Percentiles rank a stretch among this genome's conserved stretches.
phyloP scores from a whole-genome alignment of 2,329 filamentous ascomycete species.

The Didymella segeticola region DNA sequence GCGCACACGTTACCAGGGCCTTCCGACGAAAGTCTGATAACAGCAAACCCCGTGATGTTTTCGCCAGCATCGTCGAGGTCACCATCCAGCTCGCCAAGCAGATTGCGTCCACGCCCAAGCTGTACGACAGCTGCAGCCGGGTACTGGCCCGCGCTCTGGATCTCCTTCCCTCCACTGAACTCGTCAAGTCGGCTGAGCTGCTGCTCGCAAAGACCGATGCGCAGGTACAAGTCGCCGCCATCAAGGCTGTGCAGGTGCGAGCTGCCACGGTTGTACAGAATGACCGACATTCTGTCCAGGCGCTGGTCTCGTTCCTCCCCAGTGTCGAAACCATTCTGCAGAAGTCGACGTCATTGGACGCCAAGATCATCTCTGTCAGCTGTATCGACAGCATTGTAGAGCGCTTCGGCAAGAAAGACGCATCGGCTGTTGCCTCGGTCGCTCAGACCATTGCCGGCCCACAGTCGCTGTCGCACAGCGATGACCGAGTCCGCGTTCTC shows the following conservation, averaged over 20 bases:
- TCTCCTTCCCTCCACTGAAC: slow-evolving; percentile 83
- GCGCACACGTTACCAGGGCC: slow-evolving; percentile 38
- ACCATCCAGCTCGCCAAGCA: slow-evolving; percentile 66
- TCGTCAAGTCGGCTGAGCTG: slow-evolving; percentile 85
- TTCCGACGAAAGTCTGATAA: slow-evolving; percentile 40
- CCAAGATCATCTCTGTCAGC: slow-evolving; percentile 84
- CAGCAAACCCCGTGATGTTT: slow-evolving; percentile 37
- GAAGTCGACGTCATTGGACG: slow-evolving; percentile 72
- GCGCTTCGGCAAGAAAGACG: slow-evolving; percentile 92
- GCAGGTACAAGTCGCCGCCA: slow-evolving; percentile 75
- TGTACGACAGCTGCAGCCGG: slow-evolving; percentile 62
- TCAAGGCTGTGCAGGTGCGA: slow-evolving; percentile 74
- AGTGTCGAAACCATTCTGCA: slow-evolving; percentile 79
- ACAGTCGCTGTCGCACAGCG: slow-evolving; percentile 76
- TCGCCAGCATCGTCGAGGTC: slow-evolving; percentile 50
- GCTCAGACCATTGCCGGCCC: slow-evolving; percentile 78
- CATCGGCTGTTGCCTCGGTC: slow-evolving; percentile 75
- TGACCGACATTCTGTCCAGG: slow-evolving; percentile 70
- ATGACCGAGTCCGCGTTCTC: slow-evolving; percentile 77
- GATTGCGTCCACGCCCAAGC: slow-evolving; percentile 55
- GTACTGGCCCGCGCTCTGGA: slow-evolving; percentile 81
- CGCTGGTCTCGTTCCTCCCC: slow-evolving; percentile 79
- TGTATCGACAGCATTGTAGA: slow-evolving; percentile 94
- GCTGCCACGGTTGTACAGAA: slow-evolving; percentile 75
- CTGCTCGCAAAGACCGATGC: slow-evolving; percentile 79